Conservation (phyloP, 305 asterid genomes). For the Fraxinus xanthoxyloides region DNA sequence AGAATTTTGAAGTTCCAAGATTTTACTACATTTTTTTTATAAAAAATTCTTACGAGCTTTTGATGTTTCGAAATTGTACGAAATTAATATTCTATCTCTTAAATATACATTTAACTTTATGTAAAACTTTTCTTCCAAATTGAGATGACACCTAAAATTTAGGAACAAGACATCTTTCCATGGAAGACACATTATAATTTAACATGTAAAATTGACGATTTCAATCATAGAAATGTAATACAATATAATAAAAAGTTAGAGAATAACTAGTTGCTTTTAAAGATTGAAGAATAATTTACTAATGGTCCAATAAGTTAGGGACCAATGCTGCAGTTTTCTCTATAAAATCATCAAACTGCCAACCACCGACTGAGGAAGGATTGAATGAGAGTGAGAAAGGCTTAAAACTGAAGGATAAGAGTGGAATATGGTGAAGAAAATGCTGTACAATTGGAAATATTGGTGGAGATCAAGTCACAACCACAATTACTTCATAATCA, state of each 20-base stretch:
- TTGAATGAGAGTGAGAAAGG: not conserved
- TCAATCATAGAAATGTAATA: not conserved
- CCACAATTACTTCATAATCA: constrained; percentile 44
- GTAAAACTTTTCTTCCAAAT: not conserved
- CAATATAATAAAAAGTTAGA: no score
- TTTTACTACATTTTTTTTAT: no score
- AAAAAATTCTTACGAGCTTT: no score
- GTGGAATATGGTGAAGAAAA: constrained; percentile 40
- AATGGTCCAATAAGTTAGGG: not conserved
- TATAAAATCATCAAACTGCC: not conserved
- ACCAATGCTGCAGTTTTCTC: not conserved
- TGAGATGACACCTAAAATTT: not conserved
- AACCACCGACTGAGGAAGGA: not conserved
- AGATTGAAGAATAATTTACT: not conserved
- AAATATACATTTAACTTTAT: not conserved
- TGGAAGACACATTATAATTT: not conserved
- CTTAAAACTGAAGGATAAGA: not conserved
- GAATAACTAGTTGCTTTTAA: not conserved
- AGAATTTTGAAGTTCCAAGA: not conserved
- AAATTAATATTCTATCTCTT: no score
- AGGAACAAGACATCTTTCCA: not conserved
- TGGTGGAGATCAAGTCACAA: constrained; percentile 48
- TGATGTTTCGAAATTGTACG: not conserved
- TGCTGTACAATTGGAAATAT: constrained; percentile 41
- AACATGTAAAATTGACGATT: not conserved